Conservation (phyloP, 805 yeast species). For the Metschnikowia dekortorum region DNA sequence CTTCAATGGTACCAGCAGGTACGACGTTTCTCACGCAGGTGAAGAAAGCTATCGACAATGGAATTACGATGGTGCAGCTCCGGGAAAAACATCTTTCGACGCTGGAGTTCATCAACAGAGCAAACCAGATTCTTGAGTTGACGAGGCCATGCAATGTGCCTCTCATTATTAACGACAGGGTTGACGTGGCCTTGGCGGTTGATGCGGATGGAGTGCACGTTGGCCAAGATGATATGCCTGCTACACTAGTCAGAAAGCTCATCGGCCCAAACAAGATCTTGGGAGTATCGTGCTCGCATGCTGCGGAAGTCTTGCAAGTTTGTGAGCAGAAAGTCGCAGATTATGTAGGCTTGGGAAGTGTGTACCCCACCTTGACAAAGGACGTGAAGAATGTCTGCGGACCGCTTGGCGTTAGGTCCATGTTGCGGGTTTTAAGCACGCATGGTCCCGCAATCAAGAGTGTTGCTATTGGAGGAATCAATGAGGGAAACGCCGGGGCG, state of each 20-base stretch:
- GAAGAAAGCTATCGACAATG: slow-evolving; percentile 56
- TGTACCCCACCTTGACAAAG: slow-evolving; percentile 73
- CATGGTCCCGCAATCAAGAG: slow-evolving; percentile 41
- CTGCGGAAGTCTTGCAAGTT: slow-evolving; percentile 52
- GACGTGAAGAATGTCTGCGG: slow-evolving; percentile 46
- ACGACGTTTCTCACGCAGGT: slow-evolving; percentile 58
- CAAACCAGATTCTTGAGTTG: slow-evolving; percentile 53
- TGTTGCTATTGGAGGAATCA: slow-evolving; percentile 82
- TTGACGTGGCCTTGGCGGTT: slow-evolving; percentile 85
- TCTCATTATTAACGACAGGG: slow-evolving; percentile 76
- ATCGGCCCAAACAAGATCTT: slow-evolving; percentile 72
- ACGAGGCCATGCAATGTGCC: slow-evolving; percentile 64
- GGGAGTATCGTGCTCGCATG: slow-evolving; percentile 70
- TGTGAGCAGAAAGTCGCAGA: slow-evolving; percentile 53
- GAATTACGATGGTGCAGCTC: slow-evolving; percentile 77
- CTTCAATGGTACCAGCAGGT: slow-evolving; percentile 64
- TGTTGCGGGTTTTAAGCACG: slow-evolving; percentile 43
- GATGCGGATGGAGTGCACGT: slow-evolving; percentile 91
- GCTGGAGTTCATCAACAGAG: slow-evolving; percentile 58
- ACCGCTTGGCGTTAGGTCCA: slow-evolving; percentile 55
- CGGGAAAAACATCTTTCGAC: slow-evolving; percentile 77
- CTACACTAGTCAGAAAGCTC: slow-evolving; percentile 50
- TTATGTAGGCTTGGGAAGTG: slow-evolving; percentile 82
- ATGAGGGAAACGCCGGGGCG: slow-evolving; percentile 54
- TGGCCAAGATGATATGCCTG: slow-evolving; percentile 86